Conservation (phyloP, 306 rosid species). For the Pueraria montana region DNA sequence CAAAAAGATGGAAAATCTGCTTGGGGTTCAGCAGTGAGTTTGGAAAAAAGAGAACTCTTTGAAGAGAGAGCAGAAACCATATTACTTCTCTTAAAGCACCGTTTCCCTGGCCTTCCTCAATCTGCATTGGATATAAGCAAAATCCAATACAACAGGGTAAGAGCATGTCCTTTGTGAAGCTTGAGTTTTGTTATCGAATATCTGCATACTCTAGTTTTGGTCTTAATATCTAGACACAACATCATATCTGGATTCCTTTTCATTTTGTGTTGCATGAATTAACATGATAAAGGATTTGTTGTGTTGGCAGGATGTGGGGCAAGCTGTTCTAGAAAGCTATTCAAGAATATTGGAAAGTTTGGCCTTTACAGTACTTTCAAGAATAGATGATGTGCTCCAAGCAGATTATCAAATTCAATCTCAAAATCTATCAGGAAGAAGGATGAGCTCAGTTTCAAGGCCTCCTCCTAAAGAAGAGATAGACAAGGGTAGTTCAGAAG, state of each 20-base stretch:
- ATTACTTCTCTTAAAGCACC: conserved; percentile 86
- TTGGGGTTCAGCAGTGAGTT: conserved; percentile 96
- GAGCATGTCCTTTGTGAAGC: not conserved
- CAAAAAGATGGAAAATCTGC: conserved; percentile 90
- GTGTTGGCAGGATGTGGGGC: conserved; percentile 86
- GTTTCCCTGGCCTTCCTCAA: conserved; percentile 96
- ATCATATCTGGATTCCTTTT: not conserved
- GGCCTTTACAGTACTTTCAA: conserved; percentile 92
- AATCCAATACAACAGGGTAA: conserved; percentile 87
- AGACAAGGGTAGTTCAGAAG: conserved; percentile 48
- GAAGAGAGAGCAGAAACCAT: conserved; percentile 99
- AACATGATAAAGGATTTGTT: conserved; percentile 31
- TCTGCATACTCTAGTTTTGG: not conserved
- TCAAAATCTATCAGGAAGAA: conserved; percentile 62
- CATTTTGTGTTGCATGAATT: not conserved
- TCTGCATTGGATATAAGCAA: conserved; percentile 91
- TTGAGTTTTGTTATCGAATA: conserved; percentile 3
- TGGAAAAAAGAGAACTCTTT: conserved; percentile 94
- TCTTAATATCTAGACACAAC: not conserved
- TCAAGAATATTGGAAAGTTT: conserved; percentile 97
- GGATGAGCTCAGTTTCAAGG: conserved; percentile 48
- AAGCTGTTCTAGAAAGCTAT: conserved; percentile 94
- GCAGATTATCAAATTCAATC: conserved; percentile 76
- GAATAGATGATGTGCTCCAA: conserved; percentile 93
- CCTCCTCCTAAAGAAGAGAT: conserved; percentile 58